Conservation (phyloP, 495 filamentous ascomycete species). For the Daldinia bambusicola region DNA sequence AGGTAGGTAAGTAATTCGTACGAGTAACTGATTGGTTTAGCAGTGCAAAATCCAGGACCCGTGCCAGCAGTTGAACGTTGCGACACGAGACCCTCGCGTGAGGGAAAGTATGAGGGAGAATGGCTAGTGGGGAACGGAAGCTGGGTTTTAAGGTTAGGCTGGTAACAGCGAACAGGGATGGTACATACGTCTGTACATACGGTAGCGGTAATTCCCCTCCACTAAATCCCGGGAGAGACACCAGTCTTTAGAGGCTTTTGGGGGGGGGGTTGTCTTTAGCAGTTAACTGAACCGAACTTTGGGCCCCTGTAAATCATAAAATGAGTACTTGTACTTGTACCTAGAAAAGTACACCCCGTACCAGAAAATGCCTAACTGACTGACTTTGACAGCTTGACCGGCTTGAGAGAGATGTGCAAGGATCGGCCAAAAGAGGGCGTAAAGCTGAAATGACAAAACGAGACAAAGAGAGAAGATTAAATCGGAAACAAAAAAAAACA, state of each 20-base stretch:
- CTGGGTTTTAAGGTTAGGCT: conserved; percentile 44
- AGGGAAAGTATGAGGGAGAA: conserved; percentile 39
- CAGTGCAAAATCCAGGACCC: conserved; percentile 6
- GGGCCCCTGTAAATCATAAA: conserved; percentile 28
- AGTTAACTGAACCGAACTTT: background rate
- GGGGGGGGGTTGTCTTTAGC: conserved; percentile 1
- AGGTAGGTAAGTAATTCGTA: conserved; percentile 22
- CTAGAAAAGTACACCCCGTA: background rate
- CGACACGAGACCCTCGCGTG: conserved; percentile 46
- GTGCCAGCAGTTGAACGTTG: conserved; percentile 42
- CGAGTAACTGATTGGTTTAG: conserved; percentile 19
- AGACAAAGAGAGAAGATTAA: background rate
- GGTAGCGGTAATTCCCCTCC: conserved; percentile 42
- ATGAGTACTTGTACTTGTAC: background rate
- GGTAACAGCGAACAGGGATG: conserved; percentile 39
- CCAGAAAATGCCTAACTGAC: background rate
- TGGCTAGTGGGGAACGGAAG: conserved; percentile 48
- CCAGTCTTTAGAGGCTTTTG: conserved; percentile 35
- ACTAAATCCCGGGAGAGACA: conserved; percentile 25
- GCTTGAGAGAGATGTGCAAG: background rate
- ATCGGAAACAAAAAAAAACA: background rate
- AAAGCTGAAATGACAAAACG: conserved; percentile 2
- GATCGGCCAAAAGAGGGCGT: conserved; percentile 2
- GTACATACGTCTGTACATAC: conserved; percentile 22
- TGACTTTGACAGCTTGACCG: too few relatives aligned